These are phyloP conservation scores for Pseudogymnoascus sp. DNA, from an alignment of 2,329 filamentous ascomycete species.

Conservation along the genomic window DNA sequence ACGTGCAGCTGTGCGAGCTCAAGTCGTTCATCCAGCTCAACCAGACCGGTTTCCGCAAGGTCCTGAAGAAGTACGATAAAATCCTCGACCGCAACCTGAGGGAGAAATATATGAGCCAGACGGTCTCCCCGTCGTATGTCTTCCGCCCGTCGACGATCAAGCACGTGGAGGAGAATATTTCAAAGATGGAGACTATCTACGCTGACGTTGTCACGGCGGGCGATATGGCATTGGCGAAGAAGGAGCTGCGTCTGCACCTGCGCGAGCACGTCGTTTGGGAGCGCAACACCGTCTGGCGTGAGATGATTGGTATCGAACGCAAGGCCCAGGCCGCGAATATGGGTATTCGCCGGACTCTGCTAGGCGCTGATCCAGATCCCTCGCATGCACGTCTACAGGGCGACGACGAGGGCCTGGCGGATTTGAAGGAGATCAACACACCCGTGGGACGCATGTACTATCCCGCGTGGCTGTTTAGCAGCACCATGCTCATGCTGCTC, in stretches of 20 bases:
- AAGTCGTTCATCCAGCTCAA: constrained; percentile 96
- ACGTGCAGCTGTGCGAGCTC: constrained; percentile 88
- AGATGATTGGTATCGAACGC: constrained; percentile 96
- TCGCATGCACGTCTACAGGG: constrained; percentile 69
- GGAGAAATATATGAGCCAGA: constrained; percentile 61
- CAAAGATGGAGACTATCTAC: constrained; percentile 70
- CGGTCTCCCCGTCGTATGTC: constrained; percentile 71
- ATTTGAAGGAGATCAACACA: constrained; percentile 63
- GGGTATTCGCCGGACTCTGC: constrained; percentile 66
- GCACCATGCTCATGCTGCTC: constrained; percentile 70
- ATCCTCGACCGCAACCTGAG: constrained; percentile 78
- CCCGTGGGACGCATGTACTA: constrained; percentile 69
- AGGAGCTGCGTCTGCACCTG: constrained; percentile 81
- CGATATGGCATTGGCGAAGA: constrained; percentile 66
- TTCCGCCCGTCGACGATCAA: constrained; percentile 69
- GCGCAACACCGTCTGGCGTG: constrained; percentile 95
- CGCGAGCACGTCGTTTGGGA: constrained; percentile 98
- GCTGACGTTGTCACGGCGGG: constrained; percentile 74
- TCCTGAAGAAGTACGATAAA: constrained; percentile 98
- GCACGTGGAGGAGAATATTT: constrained; percentile 62
- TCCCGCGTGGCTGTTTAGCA: constrained; percentile 76
- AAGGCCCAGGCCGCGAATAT: constrained; percentile 91
- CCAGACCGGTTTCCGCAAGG: constrained; percentile 91
- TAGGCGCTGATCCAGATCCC: constrained; percentile 65
- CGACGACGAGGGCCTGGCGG: constrained; percentile 59